phyloP scores from a whole-genome alignment of 352 stramenopile genomes.

The Phytophthora kernoviae region DNA sequence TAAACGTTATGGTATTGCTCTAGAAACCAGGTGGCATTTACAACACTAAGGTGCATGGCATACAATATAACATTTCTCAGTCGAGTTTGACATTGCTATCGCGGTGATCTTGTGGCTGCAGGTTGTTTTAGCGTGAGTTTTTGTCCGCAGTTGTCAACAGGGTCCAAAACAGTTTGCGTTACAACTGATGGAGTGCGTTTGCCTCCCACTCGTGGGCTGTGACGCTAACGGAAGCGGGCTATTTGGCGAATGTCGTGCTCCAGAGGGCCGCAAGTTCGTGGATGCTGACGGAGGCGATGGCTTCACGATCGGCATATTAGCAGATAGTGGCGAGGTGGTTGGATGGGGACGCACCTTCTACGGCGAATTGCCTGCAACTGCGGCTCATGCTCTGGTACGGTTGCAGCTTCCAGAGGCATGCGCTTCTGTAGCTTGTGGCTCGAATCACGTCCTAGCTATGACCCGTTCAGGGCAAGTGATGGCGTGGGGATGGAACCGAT shows the following conservation, averaged over 20 bases:
- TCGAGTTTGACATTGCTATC: too few species aligned
- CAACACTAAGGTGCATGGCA: too few species aligned
- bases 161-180: background rate
- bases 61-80: too few species aligned
- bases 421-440: constrained; percentile 48
- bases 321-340: constrained; percentile 35
- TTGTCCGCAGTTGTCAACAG: too few species aligned
- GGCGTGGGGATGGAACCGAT: constrained; percentile 63
- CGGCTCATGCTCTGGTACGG: background rate
- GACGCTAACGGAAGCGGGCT: constrained; percentile 8
- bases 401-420: constrained; percentile 41
- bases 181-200: background rate
- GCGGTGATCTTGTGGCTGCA: too few species aligned
- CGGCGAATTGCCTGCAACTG: constrained; percentile 43
- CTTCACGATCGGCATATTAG: constrained; percentile 53
- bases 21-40: too few species aligned
- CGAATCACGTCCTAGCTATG: constrained; percentile 61
- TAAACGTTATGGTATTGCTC: constrained; percentile 29
- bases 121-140: background rate
- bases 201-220: background rate
- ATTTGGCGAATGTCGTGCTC: constrained; percentile 43
- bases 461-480: constrained; percentile 43
- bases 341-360: constrained; percentile 77
- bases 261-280: constrained; percentile 14
- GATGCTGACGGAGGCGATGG: constrained; percentile 53